Evolutionary conservation across 306 rosid genomes (phyloP).

Genomic region (Trifolium dubium): DNA sequence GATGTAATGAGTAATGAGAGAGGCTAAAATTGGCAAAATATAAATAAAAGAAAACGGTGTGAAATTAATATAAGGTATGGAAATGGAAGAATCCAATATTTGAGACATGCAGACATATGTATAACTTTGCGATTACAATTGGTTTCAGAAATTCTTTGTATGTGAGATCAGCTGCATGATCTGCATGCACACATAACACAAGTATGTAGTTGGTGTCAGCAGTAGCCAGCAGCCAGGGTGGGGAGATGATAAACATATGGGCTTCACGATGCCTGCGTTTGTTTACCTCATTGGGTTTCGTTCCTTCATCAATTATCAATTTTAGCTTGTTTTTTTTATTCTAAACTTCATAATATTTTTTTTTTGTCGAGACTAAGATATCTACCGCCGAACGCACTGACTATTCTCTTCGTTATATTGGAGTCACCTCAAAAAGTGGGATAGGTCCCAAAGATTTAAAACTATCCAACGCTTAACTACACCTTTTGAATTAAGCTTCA

Average conservation of each 20-base stretch:
- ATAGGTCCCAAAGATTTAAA: too few species aligned
- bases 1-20: background rate
- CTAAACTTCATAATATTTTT: too few species aligned
- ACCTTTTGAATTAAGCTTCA: too few species aligned
- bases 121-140: constrained; percentile 2
- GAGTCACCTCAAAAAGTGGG: too few species aligned
- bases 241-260: constrained; percentile 43
- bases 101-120: constrained; percentile 33
- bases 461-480: too few species aligned
- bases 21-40: constrained; percentile 35
- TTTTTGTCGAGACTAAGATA: too few species aligned
- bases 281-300: constrained; percentile 42
- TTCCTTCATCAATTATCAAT: constrained; percentile 30
- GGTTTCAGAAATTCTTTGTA: constrained; percentile 33
- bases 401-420: too few species aligned
- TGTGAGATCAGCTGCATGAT: constrained; percentile 28
- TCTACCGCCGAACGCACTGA: too few species aligned
- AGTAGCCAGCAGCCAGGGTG: constrained; percentile 38
- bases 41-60: constrained; percentile 10
- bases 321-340: too few species aligned
- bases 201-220: constrained; percentile 46
- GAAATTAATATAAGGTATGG: constrained; percentile 7
- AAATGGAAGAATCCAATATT: constrained; percentile 3
- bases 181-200: too few species aligned
- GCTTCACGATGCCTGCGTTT: constrained; percentile 48